A percentile compares a stretch with the other conserved stretches of the same genome.
phyloP scores from a whole-genome alignment of 768 basidiomycete species.

The Gymnopilus dilepis region DNA sequence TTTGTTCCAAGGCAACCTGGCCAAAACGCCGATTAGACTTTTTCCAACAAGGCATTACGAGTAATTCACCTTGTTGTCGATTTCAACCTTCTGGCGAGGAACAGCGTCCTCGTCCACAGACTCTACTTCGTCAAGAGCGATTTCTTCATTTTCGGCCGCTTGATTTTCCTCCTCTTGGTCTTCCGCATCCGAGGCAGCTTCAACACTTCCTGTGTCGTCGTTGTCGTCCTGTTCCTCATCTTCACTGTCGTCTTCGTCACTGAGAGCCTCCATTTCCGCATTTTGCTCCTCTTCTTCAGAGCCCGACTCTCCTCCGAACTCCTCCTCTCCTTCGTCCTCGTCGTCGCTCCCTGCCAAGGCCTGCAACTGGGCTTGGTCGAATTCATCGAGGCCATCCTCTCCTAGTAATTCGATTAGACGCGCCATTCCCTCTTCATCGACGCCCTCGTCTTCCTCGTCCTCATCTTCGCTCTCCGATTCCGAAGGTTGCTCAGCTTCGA shows the following conservation, averaged over 20 bases:
- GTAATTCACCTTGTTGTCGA: constrained; percentile 75
- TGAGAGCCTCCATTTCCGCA: constrained; percentile 38
- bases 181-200: constrained; percentile 34
- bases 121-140: constrained; percentile 74
- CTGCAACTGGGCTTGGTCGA: constrained; percentile 60
- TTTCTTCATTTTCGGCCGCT: constrained; percentile 39
- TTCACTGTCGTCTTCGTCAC: constrained; percentile 41
- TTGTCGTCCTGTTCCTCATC: constrained; percentile 36
- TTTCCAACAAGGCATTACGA: not conserved
- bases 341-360: constrained; percentile 34
- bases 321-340: constrained; percentile 39
- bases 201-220: constrained; percentile 44
- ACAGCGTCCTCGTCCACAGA: constrained; percentile 81
- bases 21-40: not conserved
- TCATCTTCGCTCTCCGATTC: constrained; percentile 27
- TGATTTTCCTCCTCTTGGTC: constrained; percentile 36
- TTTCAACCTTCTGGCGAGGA: constrained; percentile 81
- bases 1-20: constrained; percentile 80
- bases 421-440: constrained; percentile 27
- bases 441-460: constrained; percentile 26
- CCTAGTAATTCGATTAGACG: constrained; percentile 32
- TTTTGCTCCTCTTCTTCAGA: constrained; percentile 29
- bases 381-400: constrained; percentile 59
- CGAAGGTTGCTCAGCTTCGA: not conserved
- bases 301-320: constrained; percentile 22